These are phyloP conservation scores for Westerdykella sp. DNA, from an alignment of 2,329 filamentous ascomycete species.

Conservation along the genomic window DNA sequence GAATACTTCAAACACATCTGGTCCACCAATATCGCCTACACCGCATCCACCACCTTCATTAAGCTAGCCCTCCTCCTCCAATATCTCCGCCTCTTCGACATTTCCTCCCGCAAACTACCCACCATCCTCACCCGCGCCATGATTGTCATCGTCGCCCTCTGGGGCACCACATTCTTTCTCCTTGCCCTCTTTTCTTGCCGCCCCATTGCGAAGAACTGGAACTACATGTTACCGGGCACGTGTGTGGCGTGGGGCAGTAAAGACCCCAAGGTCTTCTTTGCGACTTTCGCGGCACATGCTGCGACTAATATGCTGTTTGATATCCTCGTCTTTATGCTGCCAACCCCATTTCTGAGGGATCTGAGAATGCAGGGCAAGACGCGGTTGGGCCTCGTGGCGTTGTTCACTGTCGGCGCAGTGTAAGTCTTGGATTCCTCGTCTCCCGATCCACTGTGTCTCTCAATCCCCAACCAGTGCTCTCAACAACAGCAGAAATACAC, in stretches of 20 bases:
- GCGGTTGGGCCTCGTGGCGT: conserved; percentile 20
- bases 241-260: conserved; percentile 36
- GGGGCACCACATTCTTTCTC: conserved; percentile 28
- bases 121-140: conserved; percentile 14
- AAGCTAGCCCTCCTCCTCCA: conserved; percentile 36
- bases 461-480: background rate
- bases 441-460: background rate
- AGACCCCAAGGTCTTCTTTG: conserved; percentile 20
- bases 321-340: conserved; percentile 24
- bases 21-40: conserved; percentile 26
- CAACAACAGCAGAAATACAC: background rate
- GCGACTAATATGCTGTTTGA: conserved; percentile 32
- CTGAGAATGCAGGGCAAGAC: conserved; percentile 27
- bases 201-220: conserved; percentile 30
- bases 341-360: conserved; percentile 27
- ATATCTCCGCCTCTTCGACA: conserved; percentile 32
- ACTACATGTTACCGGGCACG: conserved; percentile 11
- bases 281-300: conserved; percentile 24
- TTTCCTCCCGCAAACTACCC: conserved; percentile 12
- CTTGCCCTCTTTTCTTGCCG: conserved; percentile 28
- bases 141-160: conserved; percentile 18
- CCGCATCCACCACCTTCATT: conserved; percentile 28
- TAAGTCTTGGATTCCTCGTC: conserved; percentile 16
- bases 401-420: conserved; percentile 31
- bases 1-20: conserved; percentile 32